Base-by-base conservation (phyloP, 2,329 filamentous ascomycete genomes). In the Pyricularia sp. region DNA sequence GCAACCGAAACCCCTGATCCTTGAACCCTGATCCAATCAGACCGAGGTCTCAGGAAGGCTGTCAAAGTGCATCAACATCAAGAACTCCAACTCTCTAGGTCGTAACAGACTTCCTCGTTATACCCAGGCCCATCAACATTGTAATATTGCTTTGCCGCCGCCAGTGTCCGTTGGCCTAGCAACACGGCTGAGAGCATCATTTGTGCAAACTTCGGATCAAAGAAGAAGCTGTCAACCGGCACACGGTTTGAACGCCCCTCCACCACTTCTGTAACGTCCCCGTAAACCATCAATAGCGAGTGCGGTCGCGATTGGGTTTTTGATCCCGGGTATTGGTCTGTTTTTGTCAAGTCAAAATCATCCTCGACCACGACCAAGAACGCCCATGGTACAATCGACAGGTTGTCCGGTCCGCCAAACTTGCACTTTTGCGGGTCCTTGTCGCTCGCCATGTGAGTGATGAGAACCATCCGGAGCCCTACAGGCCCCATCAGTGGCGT, bases 401-500 rank as follows among this genome's bases (percentile, higher is more conserved):
- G 30, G 63, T 64, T 60, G 53, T 60, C 63, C 3, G 55, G 53
- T 6, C 63, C 63, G 24, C 63, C 63, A 26, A 60, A 60, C 24
- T 26, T 22, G 22, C 31, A 60, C 6, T 57, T 31, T 4, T 26
- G n/a, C 53, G 55, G 53, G 63, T 64, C 63, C 26, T 64, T 64
- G 55, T 64, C 63, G 31, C 44, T 60, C 30, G 63, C 63, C 31
- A 64, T 49, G 63, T 64, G 63, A n/a, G 63, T 60, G 55, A 60
- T 19, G n/a, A 64, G 53, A 31, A 64, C 63, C 31, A 30, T 31
- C 53, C 53, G 53, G 12, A 64, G 53, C 33, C 30, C 22, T 5
- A 30, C 55, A 4, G 22, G 9, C 12, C 31, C 63, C 55, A 64
- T 33, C 22, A 64, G 63, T 55, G 63, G 63, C 44, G 31, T 64